These are phyloP conservation scores for Alnus rubra DNA, from an alignment of 306 rosid species.

Conservation along the genomic window DNA sequence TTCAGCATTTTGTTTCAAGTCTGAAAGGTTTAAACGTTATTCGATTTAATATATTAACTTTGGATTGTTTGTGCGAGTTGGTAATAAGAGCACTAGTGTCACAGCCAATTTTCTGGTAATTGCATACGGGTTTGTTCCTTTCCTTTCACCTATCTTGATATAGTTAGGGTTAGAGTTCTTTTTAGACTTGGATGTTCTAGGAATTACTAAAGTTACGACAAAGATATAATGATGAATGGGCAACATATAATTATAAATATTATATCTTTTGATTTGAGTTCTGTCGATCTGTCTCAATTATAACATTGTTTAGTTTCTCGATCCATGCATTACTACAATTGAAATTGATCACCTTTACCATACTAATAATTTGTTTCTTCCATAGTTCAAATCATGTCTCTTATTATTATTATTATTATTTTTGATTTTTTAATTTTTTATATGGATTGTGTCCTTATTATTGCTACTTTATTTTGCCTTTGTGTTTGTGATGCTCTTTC, in stretches of 20 bases:
- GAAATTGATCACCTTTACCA: conserved; percentile 7
- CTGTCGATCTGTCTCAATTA: not conserved
- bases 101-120: conserved; percentile 39
- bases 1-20: conserved; percentile 12
- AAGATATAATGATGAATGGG: no score
- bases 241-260: no score
- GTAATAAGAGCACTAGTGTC: conserved; percentile 31
- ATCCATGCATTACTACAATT: conserved; percentile 9
- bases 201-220: conserved; percentile 37
- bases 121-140: conserved; percentile 37
- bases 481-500: no score
- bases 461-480: no score
- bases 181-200: no score
- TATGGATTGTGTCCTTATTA: no score
- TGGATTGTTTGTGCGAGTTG: conserved; percentile 24
- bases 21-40: not conserved
- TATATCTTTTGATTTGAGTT: no score
- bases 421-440: no score
- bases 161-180: conserved; percentile 43
- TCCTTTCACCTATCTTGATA: conserved; percentile 28
- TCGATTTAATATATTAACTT: conserved; percentile 18
- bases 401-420: no score
- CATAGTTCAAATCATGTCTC: no score
- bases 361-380: no score
- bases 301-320: conserved; percentile 15